phyloP scores from a whole-genome alignment of 73 alveolate species.

The Tetrahymena elliotti region DNA sequence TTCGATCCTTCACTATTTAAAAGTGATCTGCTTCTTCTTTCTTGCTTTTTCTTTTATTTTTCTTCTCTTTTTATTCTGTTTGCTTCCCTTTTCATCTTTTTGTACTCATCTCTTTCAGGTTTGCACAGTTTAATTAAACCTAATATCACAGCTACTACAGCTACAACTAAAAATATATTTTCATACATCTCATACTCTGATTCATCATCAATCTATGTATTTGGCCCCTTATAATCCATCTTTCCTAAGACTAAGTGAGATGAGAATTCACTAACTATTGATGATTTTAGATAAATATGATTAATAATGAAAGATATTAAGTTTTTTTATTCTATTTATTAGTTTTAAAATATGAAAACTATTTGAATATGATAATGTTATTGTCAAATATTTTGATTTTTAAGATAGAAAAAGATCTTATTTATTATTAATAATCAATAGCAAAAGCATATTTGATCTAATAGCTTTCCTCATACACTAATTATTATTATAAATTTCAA shows the following conservation, averaged over 20 bases:
- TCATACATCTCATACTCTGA: neutral
- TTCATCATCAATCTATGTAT: neutral
- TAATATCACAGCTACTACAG: neutral
- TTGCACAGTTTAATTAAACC: neutral
- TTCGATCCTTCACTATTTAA: neutral
- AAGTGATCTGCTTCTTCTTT: neutral
- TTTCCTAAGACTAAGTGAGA: no score
- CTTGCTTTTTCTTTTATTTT: neutral
- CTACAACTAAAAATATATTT: neutral
- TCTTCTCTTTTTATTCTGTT: neutral
- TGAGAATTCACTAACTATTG: no score
- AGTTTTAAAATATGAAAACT: neutral
- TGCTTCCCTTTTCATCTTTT: neutral
- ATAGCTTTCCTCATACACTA: neutral
- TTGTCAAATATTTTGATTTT: neutral
- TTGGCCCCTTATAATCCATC: neutral
- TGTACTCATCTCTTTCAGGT: neutral
- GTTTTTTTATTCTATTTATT: no score
- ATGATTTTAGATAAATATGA: no score
- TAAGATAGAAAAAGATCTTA: neutral
- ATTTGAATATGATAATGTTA: neutral
- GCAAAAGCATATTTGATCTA: neutral
- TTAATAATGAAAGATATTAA: no score
- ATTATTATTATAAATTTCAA: neutral
- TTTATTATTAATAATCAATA: neutral